These are phyloP conservation scores for Ambrosia hybrid DNA, from an alignment of 140 eudicot genomes.

Conservation along the genomic window DNA sequence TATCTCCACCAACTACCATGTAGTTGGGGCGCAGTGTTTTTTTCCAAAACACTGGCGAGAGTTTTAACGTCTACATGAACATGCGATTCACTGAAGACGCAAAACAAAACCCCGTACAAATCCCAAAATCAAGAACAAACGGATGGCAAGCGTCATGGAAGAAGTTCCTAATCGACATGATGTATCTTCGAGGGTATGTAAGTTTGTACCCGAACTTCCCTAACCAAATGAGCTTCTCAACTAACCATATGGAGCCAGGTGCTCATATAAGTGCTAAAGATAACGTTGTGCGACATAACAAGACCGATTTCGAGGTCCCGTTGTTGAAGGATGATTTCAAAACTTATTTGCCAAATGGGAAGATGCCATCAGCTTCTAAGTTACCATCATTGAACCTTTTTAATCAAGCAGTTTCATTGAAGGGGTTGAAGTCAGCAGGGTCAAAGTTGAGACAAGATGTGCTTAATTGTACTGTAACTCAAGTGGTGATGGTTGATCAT, in stretches of 20 bases:
- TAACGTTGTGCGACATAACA: conserved; percentile 74
- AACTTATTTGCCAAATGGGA: conserved; percentile 66
- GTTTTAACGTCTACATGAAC: conserved; percentile 96
- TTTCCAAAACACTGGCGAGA: conserved; percentile 98
- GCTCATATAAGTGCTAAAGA: conserved; percentile 93
- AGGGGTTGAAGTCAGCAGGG: conserved; percentile 93
- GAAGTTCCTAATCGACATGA: conserved; percentile 92
- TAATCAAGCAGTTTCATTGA: conserved; percentile 78
- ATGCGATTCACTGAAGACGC: conserved; percentile 93
- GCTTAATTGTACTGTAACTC: conserved; percentile 56
- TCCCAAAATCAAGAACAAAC: conserved; percentile 90
- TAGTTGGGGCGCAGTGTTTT: conserved; percentile 98
- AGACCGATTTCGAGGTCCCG: conserved; percentile 91
- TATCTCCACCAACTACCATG: conserved; percentile 95
- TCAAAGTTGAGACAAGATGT: conserved; percentile 88
- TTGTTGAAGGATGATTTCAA: conserved; percentile 73
- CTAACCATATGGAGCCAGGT: conserved; percentile 97
- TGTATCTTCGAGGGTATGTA: conserved; percentile 91
- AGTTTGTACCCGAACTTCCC: conserved; percentile 92
- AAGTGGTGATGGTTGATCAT: conserved; percentile 65
- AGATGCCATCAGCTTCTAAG: conserved; percentile 82
- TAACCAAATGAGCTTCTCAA: conserved; percentile 83
- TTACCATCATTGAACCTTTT: conserved; percentile 81
- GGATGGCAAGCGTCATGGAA: conserved; percentile 99
- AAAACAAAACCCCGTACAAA: conserved; percentile 87